Conservation (phyloP, 768 basidiomycete genomes). For the Suillus lakei region DNA sequence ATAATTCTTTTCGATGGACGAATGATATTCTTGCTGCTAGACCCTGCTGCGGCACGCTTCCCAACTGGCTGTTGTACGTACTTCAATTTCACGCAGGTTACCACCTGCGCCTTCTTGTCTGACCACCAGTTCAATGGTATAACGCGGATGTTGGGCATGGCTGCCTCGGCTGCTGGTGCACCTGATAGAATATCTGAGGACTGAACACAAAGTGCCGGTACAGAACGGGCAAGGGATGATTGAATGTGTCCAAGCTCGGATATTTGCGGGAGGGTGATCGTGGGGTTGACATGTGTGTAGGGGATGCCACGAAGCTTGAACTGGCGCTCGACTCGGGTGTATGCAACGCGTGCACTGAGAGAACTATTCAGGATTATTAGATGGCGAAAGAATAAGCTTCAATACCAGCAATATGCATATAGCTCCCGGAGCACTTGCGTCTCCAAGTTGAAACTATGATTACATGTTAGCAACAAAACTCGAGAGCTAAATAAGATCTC, state of each 20-base stretch:
- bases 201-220: slow-evolving; percentile 84
- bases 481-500: slow-evolving; percentile 12
- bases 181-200: slow-evolving; percentile 82
- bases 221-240: slow-evolving; percentile 74
- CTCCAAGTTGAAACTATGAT: slow-evolving; percentile 63
- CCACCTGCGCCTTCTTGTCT: slow-evolving; percentile 76
- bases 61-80: slow-evolving; percentile 88
- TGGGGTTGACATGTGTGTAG: slow-evolving; percentile 74
- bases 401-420: slow-evolving; percentile 88
- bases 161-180: slow-evolving; percentile 87
- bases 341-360: slow-evolving; percentile 84
- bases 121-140: slow-evolving; percentile 94
- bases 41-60: slow-evolving; percentile 60
- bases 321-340: slow-evolving; percentile 86
- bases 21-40: slow-evolving; percentile 59
- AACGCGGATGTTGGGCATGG: slow-evolving; percentile 90
- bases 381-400: slow-evolving; percentile 14
- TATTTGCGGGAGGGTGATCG: slow-evolving; percentile 42
- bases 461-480: slow-evolving; percentile 9
- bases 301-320: slow-evolving; percentile 83
- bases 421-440: slow-evolving; percentile 76
- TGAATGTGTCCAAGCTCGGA: slow-evolving; percentile 61
- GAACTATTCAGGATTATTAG: neutral
- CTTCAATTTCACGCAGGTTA: slow-evolving; percentile 90
- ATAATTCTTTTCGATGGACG: slow-evolving; percentile 88